These are phyloP conservation scores for Aspergillus pseudonomiae DNA, from an alignment of 2,329 filamentous ascomycete species.

Conservation along the genomic window DNA sequence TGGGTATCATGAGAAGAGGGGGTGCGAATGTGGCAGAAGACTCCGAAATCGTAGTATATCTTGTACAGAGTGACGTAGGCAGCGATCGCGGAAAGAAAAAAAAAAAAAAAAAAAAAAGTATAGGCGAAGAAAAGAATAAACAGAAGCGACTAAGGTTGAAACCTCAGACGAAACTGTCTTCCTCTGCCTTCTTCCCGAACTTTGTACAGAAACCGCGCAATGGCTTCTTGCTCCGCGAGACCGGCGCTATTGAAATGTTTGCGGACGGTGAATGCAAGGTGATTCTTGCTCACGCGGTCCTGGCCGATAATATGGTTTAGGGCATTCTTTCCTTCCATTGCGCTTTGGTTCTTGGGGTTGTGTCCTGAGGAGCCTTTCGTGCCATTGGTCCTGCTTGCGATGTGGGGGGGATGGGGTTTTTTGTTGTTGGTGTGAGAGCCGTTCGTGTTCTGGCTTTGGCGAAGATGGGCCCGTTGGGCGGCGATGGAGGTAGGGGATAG, in stretches of 20 bases:
- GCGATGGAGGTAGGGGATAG: slow-evolving; percentile 50
- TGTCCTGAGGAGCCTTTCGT: slow-evolving; percentile 12
- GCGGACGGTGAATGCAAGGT: slow-evolving; percentile 47
- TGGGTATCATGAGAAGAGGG: slow-evolving; percentile 33
- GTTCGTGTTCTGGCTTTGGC: slow-evolving; percentile 19
- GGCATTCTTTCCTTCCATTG: slow-evolving; percentile 20
- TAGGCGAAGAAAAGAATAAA: not conserved
- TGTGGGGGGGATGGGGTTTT: slow-evolving; percentile 12
- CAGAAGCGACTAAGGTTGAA: slow-evolving; percentile 37
- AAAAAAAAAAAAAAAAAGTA: not conserved
- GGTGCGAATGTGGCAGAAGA: not conserved
- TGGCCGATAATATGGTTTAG: slow-evolving; percentile 38
- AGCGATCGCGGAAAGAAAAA: not conserved
- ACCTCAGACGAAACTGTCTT: slow-evolving; percentile 45
- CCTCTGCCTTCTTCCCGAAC: slow-evolving; percentile 50
- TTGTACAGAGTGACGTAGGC: not conserved
- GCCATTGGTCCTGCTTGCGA: slow-evolving; percentile 13
- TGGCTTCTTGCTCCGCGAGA: slow-evolving; percentile 50
- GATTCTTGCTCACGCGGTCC: slow-evolving; percentile 45
- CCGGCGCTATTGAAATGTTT: slow-evolving; percentile 53
- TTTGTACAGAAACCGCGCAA: slow-evolving; percentile 52
- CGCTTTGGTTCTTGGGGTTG: slow-evolving; percentile 10
- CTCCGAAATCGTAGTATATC: not conserved
- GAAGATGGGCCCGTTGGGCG: slow-evolving; percentile 27
- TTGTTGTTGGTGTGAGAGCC: slow-evolving; percentile 11